phyloP scores from a whole-genome alignment of 352 stramenopile species.

The Pythium phragmitis region DNA sequence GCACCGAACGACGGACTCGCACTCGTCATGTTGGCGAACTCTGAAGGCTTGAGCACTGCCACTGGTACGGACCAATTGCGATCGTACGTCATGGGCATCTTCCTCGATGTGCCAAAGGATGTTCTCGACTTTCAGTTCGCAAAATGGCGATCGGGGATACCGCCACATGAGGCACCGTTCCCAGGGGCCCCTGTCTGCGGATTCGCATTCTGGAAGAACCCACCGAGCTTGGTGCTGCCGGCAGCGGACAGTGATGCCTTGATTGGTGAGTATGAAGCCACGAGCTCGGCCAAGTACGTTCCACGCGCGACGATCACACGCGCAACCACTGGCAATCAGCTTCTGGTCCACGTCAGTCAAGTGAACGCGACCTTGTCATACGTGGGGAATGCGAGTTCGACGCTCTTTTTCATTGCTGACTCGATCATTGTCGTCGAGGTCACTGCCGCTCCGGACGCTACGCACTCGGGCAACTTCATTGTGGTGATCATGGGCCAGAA shows the following conservation, averaged over 20 bases:
- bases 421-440: too few species aligned
- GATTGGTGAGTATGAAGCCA: constrained; percentile 41
- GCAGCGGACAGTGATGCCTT: constrained; percentile 25
- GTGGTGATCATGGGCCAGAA: not conserved
- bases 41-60: constrained; percentile 27
- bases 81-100: constrained; percentile 64
- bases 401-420: not conserved
- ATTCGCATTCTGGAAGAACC: too few species aligned
- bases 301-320: constrained; percentile 29
- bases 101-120: constrained; percentile 53
- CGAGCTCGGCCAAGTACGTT: constrained; percentile 40
- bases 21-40: constrained; percentile 56
- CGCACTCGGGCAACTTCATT: not conserved
- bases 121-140: constrained; percentile 44
- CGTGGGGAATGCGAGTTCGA: constrained; percentile 4
- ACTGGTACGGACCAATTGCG: constrained; percentile 49
- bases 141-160: constrained; percentile 27
- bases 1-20: constrained; percentile 39
- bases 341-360: not conserved
- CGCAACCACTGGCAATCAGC: not conserved
- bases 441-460: not conserved
- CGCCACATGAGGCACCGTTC: constrained; percentile 22
- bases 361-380: constrained; percentile 5
- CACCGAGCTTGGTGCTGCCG: constrained; percentile 27
- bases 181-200: constrained; percentile 33